A percentile compares a stretch with the other conserved stretches of the same genome.
Conservation (phyloP, 306 rosid genomes). For the Gleditsia sinensis region DNA sequence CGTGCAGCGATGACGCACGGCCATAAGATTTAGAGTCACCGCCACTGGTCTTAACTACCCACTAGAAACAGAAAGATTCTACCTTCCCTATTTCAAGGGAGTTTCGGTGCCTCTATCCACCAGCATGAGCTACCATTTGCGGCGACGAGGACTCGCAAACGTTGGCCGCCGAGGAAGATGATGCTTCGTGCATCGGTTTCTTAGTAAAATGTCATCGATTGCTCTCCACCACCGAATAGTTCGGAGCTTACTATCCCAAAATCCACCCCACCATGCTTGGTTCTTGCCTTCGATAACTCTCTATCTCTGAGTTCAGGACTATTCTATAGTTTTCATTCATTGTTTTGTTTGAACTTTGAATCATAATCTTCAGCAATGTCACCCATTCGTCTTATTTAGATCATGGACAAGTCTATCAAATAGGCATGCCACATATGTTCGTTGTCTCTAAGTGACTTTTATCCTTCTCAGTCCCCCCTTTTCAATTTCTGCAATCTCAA, state of each 20-base stretch:
- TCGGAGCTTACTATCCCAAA: constrained; percentile 24
- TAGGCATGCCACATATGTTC: neutral
- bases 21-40: too few species aligned
- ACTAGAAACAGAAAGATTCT: too few species aligned
- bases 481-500: neutral
- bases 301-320: neutral
- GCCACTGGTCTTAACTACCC: neutral
- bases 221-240: neutral
- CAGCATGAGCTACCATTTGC: constrained; percentile 18
- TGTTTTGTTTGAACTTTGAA: neutral
- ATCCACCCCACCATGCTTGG: constrained; percentile 53
- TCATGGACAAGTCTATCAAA: neutral
- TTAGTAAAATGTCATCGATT: constrained; percentile 6
- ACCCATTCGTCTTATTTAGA: constrained; percentile 5
- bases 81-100: neutral
- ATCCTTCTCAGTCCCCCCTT: neutral
- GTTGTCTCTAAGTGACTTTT: neutral
- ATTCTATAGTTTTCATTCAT: neutral
- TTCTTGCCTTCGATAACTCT: constrained; percentile 16
- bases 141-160: constrained; percentile 6
- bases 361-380: neutral
- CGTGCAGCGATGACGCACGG: neutral
- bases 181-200: constrained; percentile 22
- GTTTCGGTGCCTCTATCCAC: constrained; percentile 6
- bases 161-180: constrained; percentile 33